Percentiles rank a stretch among this genome's conserved stretches.
Evolutionary conservation across 108 stramenopile species (phyloP).

Genomic region (Skeletonema grethae): DNA sequence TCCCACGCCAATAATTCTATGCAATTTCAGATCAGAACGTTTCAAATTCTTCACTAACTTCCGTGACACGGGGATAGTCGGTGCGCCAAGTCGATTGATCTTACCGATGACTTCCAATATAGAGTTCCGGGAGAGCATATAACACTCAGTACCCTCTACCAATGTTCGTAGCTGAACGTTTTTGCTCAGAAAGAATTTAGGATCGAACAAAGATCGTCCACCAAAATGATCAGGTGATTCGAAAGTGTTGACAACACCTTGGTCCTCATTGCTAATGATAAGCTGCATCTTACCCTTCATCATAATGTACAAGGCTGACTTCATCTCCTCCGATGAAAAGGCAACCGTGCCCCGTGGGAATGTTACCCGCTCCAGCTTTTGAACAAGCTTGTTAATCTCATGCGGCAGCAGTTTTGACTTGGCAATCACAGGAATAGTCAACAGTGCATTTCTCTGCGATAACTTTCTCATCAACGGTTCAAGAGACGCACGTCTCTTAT

Average conservation of each 20-base stretch:
- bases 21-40: constrained; percentile 47
- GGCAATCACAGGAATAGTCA: constrained; percentile 46
- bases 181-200: constrained; percentile 27
- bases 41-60: constrained; percentile 43
- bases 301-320: constrained; percentile 39
- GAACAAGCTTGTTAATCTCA: constrained; percentile 44
- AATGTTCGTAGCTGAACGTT: constrained; percentile 34
- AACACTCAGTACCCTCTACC: constrained; percentile 21
- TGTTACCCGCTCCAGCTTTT: constrained; percentile 26
- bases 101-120: constrained; percentile 42
- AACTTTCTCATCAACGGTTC: constrained; percentile 39
- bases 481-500: constrained; percentile 27
- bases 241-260: constrained; percentile 33
- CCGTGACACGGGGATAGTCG: constrained; percentile 30
- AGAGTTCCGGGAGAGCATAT: constrained; percentile 36
- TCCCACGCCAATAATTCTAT: constrained; percentile 82
- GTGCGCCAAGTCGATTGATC: constrained; percentile 33
- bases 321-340: constrained; percentile 29
- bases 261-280: constrained; percentile 29
- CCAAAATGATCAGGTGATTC: constrained; percentile 36
- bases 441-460: constrained; percentile 32
- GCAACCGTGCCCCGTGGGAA: constrained; percentile 33
- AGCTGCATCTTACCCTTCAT: constrained; percentile 36
- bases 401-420: constrained; percentile 36
- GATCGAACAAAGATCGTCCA: constrained; percentile 28